These are phyloP conservation scores for Cadophora malorum DNA, from an alignment of 2,329 filamentous ascomycete genomes.

Conservation along the genomic window DNA sequence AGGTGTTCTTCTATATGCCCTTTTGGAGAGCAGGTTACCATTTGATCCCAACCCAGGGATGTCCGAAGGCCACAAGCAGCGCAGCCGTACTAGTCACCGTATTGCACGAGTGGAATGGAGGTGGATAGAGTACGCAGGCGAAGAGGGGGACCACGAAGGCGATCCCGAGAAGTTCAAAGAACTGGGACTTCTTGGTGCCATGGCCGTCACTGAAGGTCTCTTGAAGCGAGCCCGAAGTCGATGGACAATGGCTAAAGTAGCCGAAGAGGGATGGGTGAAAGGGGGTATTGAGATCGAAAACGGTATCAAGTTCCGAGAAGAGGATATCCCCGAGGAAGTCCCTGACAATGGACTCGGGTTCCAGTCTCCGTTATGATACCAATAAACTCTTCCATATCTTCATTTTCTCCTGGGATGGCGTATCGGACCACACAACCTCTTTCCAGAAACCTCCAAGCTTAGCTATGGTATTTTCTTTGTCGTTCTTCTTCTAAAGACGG, in stretches of 20 bases:
- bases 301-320: slow-evolving; percentile 64
- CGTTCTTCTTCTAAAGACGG: slow-evolving; percentile 4
- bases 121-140: slow-evolving; percentile 85
- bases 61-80: slow-evolving; percentile 75
- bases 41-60: slow-evolving; percentile 89
- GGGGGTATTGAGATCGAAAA: slow-evolving; percentile 73
- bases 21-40: slow-evolving; percentile 90
- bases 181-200: slow-evolving; percentile 74
- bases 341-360: slow-evolving; percentile 9
- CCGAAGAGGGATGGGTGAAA: slow-evolving; percentile 75
- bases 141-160: slow-evolving; percentile 85
- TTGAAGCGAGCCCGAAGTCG: slow-evolving; percentile 82
- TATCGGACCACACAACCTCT: neutral
- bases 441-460: neutral
- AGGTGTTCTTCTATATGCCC: slow-evolving; percentile 89
- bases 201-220: slow-evolving; percentile 81
- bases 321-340: slow-evolving; percentile 46
- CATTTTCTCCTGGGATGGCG: neutral
- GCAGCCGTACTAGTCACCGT: slow-evolving; percentile 86
- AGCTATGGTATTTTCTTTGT: slow-evolving; percentile 2
- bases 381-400: neutral
- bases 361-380: slow-evolving; percentile 15
- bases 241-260: slow-evolving; percentile 77
- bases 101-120: slow-evolving; percentile 96
- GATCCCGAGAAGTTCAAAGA: slow-evolving; percentile 65